Conservation (phyloP, 1,139 yeast genomes). For the Scheffersomyces illinoinensis region DNA sequence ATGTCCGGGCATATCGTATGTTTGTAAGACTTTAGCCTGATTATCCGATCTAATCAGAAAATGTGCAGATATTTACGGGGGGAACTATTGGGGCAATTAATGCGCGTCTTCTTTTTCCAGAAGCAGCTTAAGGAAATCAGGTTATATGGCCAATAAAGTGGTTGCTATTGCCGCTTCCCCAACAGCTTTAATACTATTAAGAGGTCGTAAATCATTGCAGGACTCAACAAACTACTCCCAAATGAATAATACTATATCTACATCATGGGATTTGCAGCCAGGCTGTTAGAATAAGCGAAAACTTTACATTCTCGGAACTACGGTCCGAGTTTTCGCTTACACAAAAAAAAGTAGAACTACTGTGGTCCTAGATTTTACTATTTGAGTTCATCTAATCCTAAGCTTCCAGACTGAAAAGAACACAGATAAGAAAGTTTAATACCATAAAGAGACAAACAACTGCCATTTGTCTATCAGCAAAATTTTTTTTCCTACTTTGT, state of each 20-base stretch:
- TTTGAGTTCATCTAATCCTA: neutral
- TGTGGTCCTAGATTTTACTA: neutral
- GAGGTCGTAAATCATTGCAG: neutral
- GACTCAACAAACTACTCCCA: neutral
- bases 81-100: neutral
- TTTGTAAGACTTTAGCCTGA: neutral
- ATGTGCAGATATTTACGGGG: neutral
- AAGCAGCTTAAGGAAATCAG: neutral
- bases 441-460: neutral
- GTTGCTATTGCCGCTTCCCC: too few species aligned
- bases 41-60: neutral
- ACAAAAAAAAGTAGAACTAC: neutral
- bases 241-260: neutral
- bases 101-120: neutral
- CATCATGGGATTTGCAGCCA: neutral
- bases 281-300: neutral
- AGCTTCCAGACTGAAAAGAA: neutral
- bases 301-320: neutral
- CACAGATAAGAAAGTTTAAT: neutral
- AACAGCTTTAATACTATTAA: too few species aligned
- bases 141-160: neutral
- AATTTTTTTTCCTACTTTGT: too few species aligned
- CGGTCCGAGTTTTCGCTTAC: neutral
- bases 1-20: neutral
- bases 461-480: neutral